A percentile compares a stretch with the other conserved stretches of the same genome.
Conservation (phyloP, 495 filamentous ascomycete species). For the Aspergillus biplanus region DNA sequence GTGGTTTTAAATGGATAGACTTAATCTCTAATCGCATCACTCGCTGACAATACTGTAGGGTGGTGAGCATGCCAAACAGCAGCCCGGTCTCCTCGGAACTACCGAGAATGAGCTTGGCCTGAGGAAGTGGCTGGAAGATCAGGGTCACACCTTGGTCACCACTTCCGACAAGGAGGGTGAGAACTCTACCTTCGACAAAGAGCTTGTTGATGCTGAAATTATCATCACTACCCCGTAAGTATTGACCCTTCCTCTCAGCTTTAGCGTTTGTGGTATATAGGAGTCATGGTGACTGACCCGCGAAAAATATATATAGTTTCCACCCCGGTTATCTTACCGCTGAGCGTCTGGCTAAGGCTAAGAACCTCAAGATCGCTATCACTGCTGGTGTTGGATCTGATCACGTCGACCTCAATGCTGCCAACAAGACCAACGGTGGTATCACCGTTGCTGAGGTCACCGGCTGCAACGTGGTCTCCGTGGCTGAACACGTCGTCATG, state of each 20-base stretch:
- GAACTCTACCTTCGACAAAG: slow-evolving; percentile 90
- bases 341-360: slow-evolving; percentile 94
- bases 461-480: slow-evolving; percentile 88
- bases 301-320: slow-evolving; percentile 63
- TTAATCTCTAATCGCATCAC: slow-evolving; percentile 10
- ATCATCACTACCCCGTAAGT: slow-evolving; percentile 98
- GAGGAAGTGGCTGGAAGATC: slow-evolving; percentile 93
- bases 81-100: slow-evolving; percentile 86
- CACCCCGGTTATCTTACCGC: slow-evolving; percentile 97
- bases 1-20: slow-evolving; percentile 23
- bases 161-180: slow-evolving; percentile 97
- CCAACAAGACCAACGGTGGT: slow-evolving; percentile 98
- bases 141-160: slow-evolving; percentile 94
- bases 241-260: background rate
- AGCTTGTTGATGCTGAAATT: slow-evolving; percentile 94
- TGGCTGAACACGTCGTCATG: slow-evolving; percentile 96
- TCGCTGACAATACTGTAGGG: slow-evolving; percentile 49
- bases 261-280: background rate
- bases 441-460: slow-evolving; percentile 97
- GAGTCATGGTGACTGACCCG: slow-evolving; percentile 19
- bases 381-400: slow-evolving; percentile 98
- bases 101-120: slow-evolving; percentile 98
- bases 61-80: slow-evolving; percentile 69
- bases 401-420: slow-evolving; percentile 94
- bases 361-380: slow-evolving; percentile 96